A percentile compares a stretch with the other conserved stretches of the same genome.
These are phyloP conservation scores for Didymella pinodella DNA, from an alignment of 2,329 filamentous ascomycete genomes.

Conservation along the genomic window DNA sequence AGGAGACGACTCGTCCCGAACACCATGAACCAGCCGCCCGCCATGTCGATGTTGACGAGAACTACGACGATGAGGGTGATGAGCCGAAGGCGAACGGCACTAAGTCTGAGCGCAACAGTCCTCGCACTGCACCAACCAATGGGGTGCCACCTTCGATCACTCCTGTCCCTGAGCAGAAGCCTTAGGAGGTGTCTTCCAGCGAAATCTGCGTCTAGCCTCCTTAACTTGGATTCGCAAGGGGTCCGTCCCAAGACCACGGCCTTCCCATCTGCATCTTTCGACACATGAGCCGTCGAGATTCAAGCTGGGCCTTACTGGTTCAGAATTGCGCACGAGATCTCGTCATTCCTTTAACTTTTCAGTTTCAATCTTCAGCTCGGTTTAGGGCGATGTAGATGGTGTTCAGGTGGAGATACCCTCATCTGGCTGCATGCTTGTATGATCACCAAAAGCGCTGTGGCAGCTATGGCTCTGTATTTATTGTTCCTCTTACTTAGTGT, in stretches of 20 bases:
- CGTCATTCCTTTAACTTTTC: constrained; percentile 6
- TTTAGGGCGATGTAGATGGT: constrained; percentile 18
- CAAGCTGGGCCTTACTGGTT: not conserved
- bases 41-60: constrained; percentile 96
- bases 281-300: not conserved
- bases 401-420: constrained; percentile 25
- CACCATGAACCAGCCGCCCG: constrained; percentile 83
- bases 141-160: constrained; percentile 45
- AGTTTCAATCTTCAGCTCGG: constrained; percentile 5
- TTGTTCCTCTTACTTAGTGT: constrained; percentile 6
- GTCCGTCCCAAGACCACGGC: not conserved
- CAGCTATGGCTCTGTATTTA: constrained; percentile 14
- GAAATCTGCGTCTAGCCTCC: not conserved
- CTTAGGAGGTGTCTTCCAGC: constrained; percentile 24
- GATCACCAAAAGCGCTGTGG: constrained; percentile 18
- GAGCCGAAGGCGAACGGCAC: constrained; percentile 69
- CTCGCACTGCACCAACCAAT: constrained; percentile 47
- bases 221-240: not conserved
- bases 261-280: not conserved
- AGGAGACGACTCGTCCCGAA: constrained; percentile 46
- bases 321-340: constrained; percentile 5
- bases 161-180: constrained; percentile 47
- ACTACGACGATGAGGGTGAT: constrained; percentile 94
- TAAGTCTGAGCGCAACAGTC: constrained; percentile 57
- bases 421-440: constrained; percentile 18